Conservation (phyloP, 192 early-diverging fungal species). For the Entophlyctis luteolus region DNA sequence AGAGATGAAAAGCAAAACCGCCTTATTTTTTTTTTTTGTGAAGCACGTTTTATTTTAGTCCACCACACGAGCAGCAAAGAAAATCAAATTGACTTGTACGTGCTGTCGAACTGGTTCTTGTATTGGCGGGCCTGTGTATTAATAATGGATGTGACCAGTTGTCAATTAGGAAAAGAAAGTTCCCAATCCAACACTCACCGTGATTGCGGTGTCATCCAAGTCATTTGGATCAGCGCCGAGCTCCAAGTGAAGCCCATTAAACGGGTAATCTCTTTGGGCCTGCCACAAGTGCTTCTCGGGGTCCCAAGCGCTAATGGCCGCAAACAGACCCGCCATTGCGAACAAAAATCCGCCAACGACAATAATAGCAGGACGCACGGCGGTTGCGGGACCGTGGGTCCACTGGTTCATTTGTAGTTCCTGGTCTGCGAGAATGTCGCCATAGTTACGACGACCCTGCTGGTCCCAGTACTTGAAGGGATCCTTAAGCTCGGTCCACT, state of each 20-base stretch:
- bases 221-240: constrained; percentile 54
- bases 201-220: constrained; percentile 28
- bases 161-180: neutral
- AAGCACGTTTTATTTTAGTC: too few relatives aligned
- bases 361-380: constrained; percentile 14
- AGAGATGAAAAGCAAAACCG: too few relatives aligned
- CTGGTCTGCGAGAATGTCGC: constrained; percentile 46
- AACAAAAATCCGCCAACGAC: constrained; percentile 30
- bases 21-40: too few relatives aligned
- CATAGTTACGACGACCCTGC: constrained; percentile 52
- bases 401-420: constrained; percentile 42
- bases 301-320: constrained; percentile 35
- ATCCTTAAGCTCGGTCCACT: constrained; percentile 44
- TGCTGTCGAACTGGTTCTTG: constrained; percentile 20
- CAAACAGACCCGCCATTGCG: neutral
- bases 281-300: constrained; percentile 36
- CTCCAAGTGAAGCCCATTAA: constrained; percentile 47
- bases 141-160: neutral
- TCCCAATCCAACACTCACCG: constrained; percentile 22
- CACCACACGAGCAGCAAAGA: too few relatives aligned
- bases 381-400: constrained; percentile 38
- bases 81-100: constrained; percentile 26
- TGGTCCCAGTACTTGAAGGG: constrained; percentile 56
- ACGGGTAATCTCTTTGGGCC: constrained; percentile 50
- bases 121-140: constrained; percentile 20